These are phyloP conservation scores for Pythium aristosporum DNA, from an alignment of 352 stramenopile genomes.

Conservation along the genomic window DNA sequence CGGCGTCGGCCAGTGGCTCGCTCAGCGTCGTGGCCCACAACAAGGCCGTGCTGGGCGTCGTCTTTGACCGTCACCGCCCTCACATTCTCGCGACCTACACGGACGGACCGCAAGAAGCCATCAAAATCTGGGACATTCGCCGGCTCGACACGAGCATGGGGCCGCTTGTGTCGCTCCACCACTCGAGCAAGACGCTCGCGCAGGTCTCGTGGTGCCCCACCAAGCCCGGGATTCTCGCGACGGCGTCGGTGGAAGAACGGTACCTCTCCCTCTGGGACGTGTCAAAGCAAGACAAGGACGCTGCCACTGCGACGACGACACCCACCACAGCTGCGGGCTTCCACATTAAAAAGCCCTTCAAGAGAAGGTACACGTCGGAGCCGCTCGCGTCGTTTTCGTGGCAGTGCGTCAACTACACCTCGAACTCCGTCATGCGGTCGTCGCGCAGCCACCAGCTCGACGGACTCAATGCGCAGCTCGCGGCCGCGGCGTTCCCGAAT, in stretches of 20 bases:
- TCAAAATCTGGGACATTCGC: slow-evolving; percentile 88
- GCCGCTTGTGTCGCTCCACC: slow-evolving; percentile 70
- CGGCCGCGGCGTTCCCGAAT: slow-evolving; percentile 74
- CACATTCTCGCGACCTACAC: slow-evolving; percentile 85
- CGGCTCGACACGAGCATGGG: slow-evolving; percentile 66
- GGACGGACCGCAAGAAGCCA: slow-evolving; percentile 72
- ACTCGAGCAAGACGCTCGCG: slow-evolving; percentile 66
- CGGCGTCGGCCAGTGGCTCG: slow-evolving; percentile 32
- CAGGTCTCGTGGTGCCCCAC: slow-evolving; percentile 85
- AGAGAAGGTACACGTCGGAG: slow-evolving; percentile 74
- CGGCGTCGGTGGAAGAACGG: slow-evolving; percentile 71
- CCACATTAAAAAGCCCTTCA: slow-evolving; percentile 72
- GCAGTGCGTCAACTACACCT: slow-evolving; percentile 45
- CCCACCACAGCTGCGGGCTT: too few relatives aligned
- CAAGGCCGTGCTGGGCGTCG: slow-evolving; percentile 79
- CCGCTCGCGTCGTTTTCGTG: slow-evolving; percentile 79
- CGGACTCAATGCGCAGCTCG: slow-evolving; percentile 17
- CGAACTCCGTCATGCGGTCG: slow-evolving; percentile 6
- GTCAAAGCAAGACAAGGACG: slow-evolving; percentile 42
- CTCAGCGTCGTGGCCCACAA: slow-evolving; percentile 85
- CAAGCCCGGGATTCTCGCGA: slow-evolving; percentile 78
- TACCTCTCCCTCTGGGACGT: slow-evolving; percentile 87
- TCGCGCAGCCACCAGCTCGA: slow-evolving; percentile 9
- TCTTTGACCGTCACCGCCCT: slow-evolving; percentile 79
- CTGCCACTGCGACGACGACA: too few relatives aligned